A percentile compares a stretch with the other conserved stretches of the same genome.
phyloP scores from a whole-genome alignment of 129 eudicot genomes.

The Helianthus tuberosus region DNA sequence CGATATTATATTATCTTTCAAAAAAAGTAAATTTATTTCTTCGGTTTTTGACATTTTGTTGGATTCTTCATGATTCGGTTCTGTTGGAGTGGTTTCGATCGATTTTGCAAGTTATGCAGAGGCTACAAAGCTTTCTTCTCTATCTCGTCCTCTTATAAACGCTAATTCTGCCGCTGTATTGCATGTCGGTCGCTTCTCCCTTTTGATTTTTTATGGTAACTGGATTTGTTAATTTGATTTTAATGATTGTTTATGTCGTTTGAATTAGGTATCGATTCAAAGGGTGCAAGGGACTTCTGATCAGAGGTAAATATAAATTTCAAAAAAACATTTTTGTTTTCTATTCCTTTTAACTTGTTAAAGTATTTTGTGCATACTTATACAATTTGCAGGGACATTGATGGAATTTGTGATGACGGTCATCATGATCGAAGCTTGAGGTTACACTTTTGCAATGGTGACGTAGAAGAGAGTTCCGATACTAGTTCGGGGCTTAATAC shows the following conservation, averaged over 20 bases:
- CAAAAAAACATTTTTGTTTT: too few species aligned
- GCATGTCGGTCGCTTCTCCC: constrained; percentile 62
- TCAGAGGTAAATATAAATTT: constrained; percentile 59
- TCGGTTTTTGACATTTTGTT: constrained; percentile 29
- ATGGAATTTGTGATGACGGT: too few species aligned
- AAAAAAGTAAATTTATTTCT: background rate
- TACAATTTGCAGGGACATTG: too few species aligned
- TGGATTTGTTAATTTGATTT: background rate
- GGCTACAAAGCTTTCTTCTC: constrained; percentile 54
- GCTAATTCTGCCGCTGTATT: constrained; percentile 57
- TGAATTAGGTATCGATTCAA: constrained; percentile 71
- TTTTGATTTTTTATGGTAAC: background rate
- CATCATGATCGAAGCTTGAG: too few species aligned
- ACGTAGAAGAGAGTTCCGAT: too few species aligned
- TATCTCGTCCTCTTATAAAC: constrained; percentile 78
- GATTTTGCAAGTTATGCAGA: constrained; percentile 76
- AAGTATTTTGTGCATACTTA: too few species aligned
- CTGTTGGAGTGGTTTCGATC: constrained; percentile 84
- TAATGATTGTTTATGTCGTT: constrained; percentile 16
- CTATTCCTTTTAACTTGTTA: too few species aligned
- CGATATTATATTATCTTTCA: constrained; percentile 21
- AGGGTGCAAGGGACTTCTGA: constrained; percentile 60
- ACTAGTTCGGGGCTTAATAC: too few species aligned
- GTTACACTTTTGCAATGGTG: too few species aligned
- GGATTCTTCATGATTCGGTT: constrained; percentile 83